Percentiles rank a stretch among this genome's conserved stretches.
Conservation (phyloP, 768 basidiomycete genomes). For the Hydnomerulius pinastri region DNA sequence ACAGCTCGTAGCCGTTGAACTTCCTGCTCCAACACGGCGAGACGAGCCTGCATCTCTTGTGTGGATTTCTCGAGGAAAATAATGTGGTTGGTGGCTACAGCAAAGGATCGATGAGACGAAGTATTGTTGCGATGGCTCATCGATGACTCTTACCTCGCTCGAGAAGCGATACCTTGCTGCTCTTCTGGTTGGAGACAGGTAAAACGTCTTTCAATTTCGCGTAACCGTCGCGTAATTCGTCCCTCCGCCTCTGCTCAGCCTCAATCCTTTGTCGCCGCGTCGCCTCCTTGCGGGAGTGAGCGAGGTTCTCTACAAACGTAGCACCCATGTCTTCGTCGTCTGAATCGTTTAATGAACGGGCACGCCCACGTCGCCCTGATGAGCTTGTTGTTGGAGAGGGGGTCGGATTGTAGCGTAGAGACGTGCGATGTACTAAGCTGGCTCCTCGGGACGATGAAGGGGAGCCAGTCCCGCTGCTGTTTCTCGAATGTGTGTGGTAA, state of each 20-base stretch:
- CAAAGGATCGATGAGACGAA: conserved; percentile 13
- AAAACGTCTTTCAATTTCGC: conserved; percentile 85
- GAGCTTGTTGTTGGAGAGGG: conserved; percentile 78
- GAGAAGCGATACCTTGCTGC: conserved; percentile 85
- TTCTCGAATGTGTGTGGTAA: conserved; percentile 67
- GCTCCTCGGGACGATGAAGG: conserved; percentile 76
- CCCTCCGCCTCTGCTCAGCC: conserved; percentile 86
- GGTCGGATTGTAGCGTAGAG: conserved; percentile 75
- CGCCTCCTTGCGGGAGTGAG: conserved; percentile 79
- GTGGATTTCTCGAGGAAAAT: conserved; percentile 70
- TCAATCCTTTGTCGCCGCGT: conserved; percentile 84
- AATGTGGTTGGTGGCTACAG: conserved; percentile 78
- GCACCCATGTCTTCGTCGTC: conserved; percentile 78
- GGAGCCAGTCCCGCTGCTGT: conserved; percentile 73
- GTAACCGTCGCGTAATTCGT: conserved; percentile 89
- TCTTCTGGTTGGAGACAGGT: conserved; percentile 86
- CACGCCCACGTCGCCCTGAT: conserved; percentile 63
- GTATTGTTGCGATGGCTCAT: conserved; percentile 1
- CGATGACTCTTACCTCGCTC: conserved; percentile 68
- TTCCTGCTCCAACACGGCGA: conserved; percentile 67
- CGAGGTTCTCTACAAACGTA: conserved; percentile 68
- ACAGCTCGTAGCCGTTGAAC: conserved; percentile 68
- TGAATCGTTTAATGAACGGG: conserved; percentile 70
- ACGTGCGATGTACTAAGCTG: conserved; percentile 72
- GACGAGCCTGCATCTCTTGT: conserved; percentile 68